Evolutionary conservation across 805 yeast genomes (phyloP).

Genomic region (Candida chauliodis): DNA sequence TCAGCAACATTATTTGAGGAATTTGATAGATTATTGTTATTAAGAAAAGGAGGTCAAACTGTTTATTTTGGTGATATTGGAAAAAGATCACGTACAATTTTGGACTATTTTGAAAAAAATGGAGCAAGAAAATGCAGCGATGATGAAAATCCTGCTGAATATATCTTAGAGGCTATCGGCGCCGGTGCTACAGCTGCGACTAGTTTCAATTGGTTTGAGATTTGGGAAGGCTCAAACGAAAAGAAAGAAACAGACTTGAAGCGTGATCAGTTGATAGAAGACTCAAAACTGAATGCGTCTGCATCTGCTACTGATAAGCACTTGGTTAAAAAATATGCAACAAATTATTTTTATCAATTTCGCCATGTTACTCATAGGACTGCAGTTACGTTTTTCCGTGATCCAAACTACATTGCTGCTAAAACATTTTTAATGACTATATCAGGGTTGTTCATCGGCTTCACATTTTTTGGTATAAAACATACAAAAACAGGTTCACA

Average conservation of each 20-base stretch:
- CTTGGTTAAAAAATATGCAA: constrained; percentile 15
- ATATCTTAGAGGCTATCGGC: constrained; percentile 52
- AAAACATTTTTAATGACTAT: constrained; percentile 46
- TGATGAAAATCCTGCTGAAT: constrained; percentile 36
- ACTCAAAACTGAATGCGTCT: constrained; percentile 2
- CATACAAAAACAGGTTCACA: constrained; percentile 49
- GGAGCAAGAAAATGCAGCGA: constrained; percentile 54
- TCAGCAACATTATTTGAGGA: constrained; percentile 45
- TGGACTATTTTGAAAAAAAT: constrained; percentile 23
- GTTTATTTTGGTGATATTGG: constrained; percentile 24
- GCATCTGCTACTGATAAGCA: not conserved
- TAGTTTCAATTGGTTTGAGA: constrained; percentile 57
- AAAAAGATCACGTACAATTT: constrained; percentile 17
- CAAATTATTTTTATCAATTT: constrained; percentile 18
- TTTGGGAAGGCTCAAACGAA: constrained; percentile 45
- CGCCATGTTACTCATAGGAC: constrained; percentile 15
- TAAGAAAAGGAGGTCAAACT: constrained; percentile 29
- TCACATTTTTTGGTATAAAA: constrained; percentile 18
- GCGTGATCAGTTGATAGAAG: constrained; percentile 11
- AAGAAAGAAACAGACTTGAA: constrained; percentile 12
- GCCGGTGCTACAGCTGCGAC: constrained; percentile 74
- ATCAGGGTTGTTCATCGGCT: constrained; percentile 40
- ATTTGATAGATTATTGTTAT: constrained; percentile 26
- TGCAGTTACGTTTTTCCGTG: constrained; percentile 32
- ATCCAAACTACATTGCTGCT: constrained; percentile 37